Evolutionary conservation across 202 grass and related monocot species (phyloP).

Genomic region (Eragrostis tef): DNA sequence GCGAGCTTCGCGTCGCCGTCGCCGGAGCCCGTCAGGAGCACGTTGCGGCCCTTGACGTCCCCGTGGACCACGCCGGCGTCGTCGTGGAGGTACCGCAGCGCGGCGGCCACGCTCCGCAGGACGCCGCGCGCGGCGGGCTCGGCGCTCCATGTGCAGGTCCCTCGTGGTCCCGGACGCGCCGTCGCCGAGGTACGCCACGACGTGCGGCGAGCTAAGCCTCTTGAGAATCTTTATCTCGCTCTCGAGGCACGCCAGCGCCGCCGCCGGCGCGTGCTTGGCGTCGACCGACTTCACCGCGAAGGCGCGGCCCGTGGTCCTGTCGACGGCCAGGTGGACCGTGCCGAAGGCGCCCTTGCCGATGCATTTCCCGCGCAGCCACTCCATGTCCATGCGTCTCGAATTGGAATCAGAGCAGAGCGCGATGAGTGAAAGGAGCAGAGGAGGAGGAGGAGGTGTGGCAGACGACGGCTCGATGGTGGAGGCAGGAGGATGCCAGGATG

Average conservation of each 20-base stretch:
- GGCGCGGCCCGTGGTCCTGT: constrained; percentile 49
- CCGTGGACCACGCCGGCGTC: constrained; percentile 82
- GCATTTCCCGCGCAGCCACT: constrained; percentile 74
- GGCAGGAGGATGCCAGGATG: neutral
- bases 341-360: constrained; percentile 82
- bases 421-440: constrained; percentile 24
- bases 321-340: constrained; percentile 63
- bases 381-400: constrained; percentile 36
- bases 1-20: constrained; percentile 62
- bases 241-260: constrained; percentile 66
- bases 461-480: neutral
- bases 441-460: neutral
- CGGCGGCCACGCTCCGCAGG: constrained; percentile 53
- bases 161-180: constrained; percentile 40
- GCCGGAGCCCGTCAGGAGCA: constrained; percentile 52
- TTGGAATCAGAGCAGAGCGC: constrained; percentile 16
- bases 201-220: constrained; percentile 62
- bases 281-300: constrained; percentile 90
- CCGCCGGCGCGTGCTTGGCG: constrained; percentile 14
- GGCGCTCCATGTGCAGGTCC: constrained; percentile 82
- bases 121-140: constrained; percentile 56
- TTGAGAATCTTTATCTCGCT: constrained; percentile 79
- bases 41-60: constrained; percentile 89
- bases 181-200: constrained; percentile 79
- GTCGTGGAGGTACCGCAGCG: constrained; percentile 76